Evolutionary conservation across 2,329 filamentous ascomycete species (phyloP).

Genomic region (Arthrobotrys iridis): DNA sequence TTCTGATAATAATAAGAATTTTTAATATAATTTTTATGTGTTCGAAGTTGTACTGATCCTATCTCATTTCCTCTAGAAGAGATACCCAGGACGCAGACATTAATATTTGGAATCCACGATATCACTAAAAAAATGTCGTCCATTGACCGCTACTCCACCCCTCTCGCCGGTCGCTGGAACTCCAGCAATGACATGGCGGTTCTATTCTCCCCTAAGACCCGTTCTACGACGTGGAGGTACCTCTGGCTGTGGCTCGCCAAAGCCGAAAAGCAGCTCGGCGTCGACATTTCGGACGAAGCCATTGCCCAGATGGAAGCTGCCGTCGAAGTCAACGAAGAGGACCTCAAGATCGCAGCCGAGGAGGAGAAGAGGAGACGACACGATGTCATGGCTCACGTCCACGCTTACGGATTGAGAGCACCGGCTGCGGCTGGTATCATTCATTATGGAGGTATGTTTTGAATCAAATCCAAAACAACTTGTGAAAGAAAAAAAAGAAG

Average conservation of each 20-base stretch:
- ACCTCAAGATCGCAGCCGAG: constrained; percentile 76
- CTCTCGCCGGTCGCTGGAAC: constrained; percentile 66
- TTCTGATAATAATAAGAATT: too few relatives aligned
- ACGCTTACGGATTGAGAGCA: constrained; percentile 77
- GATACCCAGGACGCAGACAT: too few relatives aligned
- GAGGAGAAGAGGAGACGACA: constrained; percentile 80
- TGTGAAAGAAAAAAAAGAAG: too few relatives aligned
- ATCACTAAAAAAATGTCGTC: too few relatives aligned
- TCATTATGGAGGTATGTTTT: constrained; percentile 67
- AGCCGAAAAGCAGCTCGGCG: constrained; percentile 80
- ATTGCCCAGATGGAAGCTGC: constrained; percentile 80
- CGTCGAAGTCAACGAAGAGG: constrained; percentile 77
- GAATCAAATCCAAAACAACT: too few relatives aligned
- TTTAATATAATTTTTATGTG: too few relatives aligned
- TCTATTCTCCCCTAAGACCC: constrained; percentile 80
- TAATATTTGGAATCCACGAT: too few relatives aligned
- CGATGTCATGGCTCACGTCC: constrained; percentile 74
- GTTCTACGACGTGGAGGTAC: constrained; percentile 81
- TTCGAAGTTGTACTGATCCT: too few relatives aligned
- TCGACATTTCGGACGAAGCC: constrained; percentile 78
- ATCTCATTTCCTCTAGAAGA: too few relatives aligned
- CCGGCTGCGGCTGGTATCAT: constrained; percentile 84
- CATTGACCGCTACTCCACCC: constrained; percentile 21
- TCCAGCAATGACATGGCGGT: constrained; percentile 78
- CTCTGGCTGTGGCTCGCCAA: constrained; percentile 88